phyloP scores from a whole-genome alignment of 164 flowering plant species.

The Kalanchoe fedtschenkoi region DNA sequence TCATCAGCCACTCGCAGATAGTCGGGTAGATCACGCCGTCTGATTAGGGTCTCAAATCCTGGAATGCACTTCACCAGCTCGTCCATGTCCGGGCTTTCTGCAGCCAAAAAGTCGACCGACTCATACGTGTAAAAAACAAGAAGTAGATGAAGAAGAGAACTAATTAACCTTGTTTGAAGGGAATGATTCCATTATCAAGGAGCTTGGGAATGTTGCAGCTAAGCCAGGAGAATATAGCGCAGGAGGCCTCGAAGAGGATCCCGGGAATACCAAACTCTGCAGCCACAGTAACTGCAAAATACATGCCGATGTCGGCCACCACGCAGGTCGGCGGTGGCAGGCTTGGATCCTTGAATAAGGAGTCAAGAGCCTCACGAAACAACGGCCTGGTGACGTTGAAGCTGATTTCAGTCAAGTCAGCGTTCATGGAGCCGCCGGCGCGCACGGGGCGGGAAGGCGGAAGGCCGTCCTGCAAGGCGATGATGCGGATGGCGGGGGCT shows the following conservation, averaged over 20 bases:
- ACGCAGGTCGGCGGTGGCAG: background rate
- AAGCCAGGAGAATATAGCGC: background rate
- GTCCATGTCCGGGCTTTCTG: background rate
- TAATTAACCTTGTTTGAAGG: background rate
- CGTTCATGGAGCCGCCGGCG: background rate
- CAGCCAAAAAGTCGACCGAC: too few relatives aligned
- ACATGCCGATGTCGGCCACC: conserved; percentile 1
- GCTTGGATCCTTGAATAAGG: background rate
- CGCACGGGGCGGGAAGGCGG: conserved; percentile 3
- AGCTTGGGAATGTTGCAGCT: conserved; percentile 1
- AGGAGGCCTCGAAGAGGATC: conserved; percentile 1
- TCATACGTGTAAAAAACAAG: background rate
- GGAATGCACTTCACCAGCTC: conserved; percentile 5
- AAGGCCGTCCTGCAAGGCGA: background rate
- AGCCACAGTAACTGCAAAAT: background rate
- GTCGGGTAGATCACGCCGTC: background rate
- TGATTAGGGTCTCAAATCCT: background rate
- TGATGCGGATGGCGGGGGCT: background rate
- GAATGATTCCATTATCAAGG: conserved; percentile 2
- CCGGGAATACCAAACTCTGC: background rate
- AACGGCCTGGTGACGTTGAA: conserved; percentile 1
- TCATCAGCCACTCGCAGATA: background rate
- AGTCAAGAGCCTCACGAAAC: background rate
- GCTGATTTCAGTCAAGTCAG: background rate
- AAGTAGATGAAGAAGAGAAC: too few relatives aligned